phyloP scores from a whole-genome alignment of 768 basidiomycete species.

The Termitomyces eurrhizus region DNA sequence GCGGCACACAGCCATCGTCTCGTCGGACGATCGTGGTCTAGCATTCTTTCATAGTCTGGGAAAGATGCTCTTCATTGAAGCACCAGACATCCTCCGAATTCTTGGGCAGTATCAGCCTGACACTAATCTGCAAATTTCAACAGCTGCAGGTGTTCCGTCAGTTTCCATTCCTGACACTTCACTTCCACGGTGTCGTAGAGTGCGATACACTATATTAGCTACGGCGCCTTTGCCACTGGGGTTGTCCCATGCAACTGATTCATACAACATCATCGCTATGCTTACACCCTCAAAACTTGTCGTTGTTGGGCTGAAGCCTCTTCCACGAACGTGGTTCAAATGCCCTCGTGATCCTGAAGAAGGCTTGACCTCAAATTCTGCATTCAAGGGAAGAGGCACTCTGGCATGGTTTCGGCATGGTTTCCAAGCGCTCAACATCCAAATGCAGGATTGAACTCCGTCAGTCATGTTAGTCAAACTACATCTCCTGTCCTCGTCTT shows the following conservation, averaged over 20 bases:
- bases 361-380: conserved; percentile 35
- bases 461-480: conserved; percentile 9
- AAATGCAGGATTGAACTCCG: conserved; percentile 17
- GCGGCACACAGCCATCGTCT: conserved; percentile 89
- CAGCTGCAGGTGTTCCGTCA: conserved; percentile 9
- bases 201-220: conserved; percentile 67
- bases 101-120: conserved; percentile 84
- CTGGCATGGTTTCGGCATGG: no score
- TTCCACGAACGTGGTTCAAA: conserved; percentile 90
- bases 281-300: conserved; percentile 90
- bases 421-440: conserved; percentile 56
- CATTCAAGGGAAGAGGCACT: conserved; percentile 54
- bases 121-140: conserved; percentile 13
- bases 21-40: conserved; percentile 85
- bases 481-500: conserved; percentile 69
- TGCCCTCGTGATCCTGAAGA: conserved; percentile 52
- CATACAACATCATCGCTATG: conserved; percentile 76
- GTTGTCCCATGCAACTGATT: conserved; percentile 72
- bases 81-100: conserved; percentile 89
- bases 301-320: conserved; percentile 88
- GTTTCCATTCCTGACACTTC: conserved; percentile 18
- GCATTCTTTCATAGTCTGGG: conserved; percentile 95
- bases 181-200: conserved; percentile 41
- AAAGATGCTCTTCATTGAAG: conserved; percentile 92
- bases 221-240: conserved; percentile 85